Conservation (phyloP, 441 rosid species). For the Brassica hybrid region DNA sequence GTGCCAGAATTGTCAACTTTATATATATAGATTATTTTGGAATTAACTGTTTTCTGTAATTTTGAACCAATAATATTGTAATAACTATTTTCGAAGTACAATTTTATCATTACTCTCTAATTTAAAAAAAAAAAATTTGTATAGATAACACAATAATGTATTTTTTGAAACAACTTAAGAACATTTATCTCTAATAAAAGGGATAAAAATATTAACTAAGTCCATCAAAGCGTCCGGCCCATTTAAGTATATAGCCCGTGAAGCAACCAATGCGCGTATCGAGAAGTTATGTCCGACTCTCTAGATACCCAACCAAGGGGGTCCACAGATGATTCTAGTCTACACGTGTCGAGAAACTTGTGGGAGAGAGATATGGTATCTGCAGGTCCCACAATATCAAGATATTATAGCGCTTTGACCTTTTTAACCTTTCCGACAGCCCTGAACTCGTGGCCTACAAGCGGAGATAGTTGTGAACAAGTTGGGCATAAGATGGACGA, state of each 20-base stretch:
- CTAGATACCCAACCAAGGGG: conserved; percentile 6
- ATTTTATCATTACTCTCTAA: no score
- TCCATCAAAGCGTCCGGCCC: background rate
- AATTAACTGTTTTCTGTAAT: no score
- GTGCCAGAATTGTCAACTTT: no score
- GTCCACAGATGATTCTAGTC: conserved; percentile 34
- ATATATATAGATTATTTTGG: no score
- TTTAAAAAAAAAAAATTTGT: no score
- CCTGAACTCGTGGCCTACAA: conserved; percentile 36
- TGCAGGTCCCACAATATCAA: conserved; percentile 34
- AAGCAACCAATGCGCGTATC: background rate
- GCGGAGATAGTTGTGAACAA: conserved; percentile 24
- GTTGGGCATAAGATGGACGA: conserved; percentile 18
- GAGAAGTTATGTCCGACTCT: background rate
- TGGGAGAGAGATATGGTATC: conserved; percentile 21
- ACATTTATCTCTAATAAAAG: no score
- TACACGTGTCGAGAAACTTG: conserved; percentile 31
- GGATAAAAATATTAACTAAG: background rate
- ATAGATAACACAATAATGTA: no score
- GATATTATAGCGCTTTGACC: conserved; percentile 23
- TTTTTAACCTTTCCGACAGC: conserved; percentile 29
- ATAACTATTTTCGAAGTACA: no score
- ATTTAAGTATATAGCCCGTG: conserved; percentile 3
- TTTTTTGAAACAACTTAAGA: no score
- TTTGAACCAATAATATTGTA: no score